phyloP scores from a whole-genome alignment of 2,329 filamentous ascomycete species.

The Pezicula carpinea region DNA sequence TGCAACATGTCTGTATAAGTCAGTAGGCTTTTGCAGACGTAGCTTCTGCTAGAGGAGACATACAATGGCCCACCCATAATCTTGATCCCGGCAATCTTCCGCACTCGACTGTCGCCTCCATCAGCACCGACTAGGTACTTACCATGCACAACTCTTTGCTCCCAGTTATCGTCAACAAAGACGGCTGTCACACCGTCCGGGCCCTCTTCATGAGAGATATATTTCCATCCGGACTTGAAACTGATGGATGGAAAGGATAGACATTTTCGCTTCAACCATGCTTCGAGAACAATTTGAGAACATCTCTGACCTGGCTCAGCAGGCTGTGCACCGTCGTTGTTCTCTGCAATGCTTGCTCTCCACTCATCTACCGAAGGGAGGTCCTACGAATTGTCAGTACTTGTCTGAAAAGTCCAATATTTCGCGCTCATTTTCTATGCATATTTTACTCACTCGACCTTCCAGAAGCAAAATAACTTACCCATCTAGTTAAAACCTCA shows the following conservation, averaged over 20 bases:
- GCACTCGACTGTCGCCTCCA: slow-evolving; percentile 38
- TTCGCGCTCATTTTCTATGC: not conserved
- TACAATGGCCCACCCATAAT: slow-evolving; percentile 23
- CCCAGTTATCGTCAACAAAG: slow-evolving; percentile 15
- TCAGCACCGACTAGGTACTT: slow-evolving; percentile 45
- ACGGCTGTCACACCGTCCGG: slow-evolving; percentile 5
- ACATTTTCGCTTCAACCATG: slow-evolving; percentile 27
- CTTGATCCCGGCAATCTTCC: slow-evolving; percentile 11
- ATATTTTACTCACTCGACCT: not conserved
- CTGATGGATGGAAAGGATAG: slow-evolving; percentile 21
- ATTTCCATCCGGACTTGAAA: slow-evolving; percentile 26
- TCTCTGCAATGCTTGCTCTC: slow-evolving; percentile 15
- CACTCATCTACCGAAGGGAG: slow-evolving; percentile 12
- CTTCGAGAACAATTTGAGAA: slow-evolving; percentile 31
- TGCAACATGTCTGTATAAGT: slow-evolving; percentile 1
- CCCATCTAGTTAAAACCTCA: slow-evolving; percentile 7
- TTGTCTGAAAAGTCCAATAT: not conserved
- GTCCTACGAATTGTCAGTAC: not conserved
- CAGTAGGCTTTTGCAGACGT: not conserved
- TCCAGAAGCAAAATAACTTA: not conserved
- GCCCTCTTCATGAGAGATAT: slow-evolving; percentile 3
- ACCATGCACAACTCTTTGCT: slow-evolving; percentile 15
- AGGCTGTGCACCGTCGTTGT: slow-evolving; percentile 30
- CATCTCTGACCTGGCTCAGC: slow-evolving; percentile 29
- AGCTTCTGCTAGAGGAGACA: slow-evolving; percentile 1